These are phyloP conservation scores for Globisporangium echinulatum DNA, from an alignment of 352 stramenopile species.

Conservation along the genomic window DNA sequence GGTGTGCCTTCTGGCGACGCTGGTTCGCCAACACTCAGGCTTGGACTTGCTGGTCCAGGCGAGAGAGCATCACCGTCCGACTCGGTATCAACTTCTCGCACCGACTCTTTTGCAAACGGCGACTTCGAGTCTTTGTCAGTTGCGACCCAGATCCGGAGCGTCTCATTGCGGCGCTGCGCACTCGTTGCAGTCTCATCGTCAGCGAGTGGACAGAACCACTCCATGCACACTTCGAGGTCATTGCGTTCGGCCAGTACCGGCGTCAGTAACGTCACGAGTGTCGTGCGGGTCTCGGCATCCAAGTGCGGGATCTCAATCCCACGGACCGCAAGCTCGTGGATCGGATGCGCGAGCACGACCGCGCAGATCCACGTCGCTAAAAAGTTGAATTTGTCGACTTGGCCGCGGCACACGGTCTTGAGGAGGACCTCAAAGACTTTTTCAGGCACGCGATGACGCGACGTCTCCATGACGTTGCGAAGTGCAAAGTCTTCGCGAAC, in stretches of 20 bases:
- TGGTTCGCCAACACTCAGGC: slow-evolving; percentile 18
- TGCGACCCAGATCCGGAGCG: slow-evolving; percentile 82
- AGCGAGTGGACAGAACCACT: slow-evolving; percentile 79
- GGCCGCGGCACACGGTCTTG: slow-evolving; percentile 77
- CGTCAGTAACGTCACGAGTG: slow-evolving; percentile 71
- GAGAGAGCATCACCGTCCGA: slow-evolving; percentile 49
- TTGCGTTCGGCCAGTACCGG: slow-evolving; percentile 74
- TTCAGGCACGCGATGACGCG: slow-evolving; percentile 70
- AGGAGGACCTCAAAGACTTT: slow-evolving; percentile 79
- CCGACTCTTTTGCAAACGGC: slow-evolving; percentile 50
- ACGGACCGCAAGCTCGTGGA: slow-evolving; percentile 62
- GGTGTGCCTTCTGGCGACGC: slow-evolving; percentile 27
- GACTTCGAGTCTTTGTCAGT: slow-evolving; percentile 86
- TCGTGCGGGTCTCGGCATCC: slow-evolving; percentile 59
- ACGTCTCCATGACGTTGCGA: slow-evolving; percentile 65
- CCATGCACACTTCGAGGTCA: slow-evolving; percentile 83
- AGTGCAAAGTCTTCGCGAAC: slow-evolving; percentile 81
- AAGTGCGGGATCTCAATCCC: slow-evolving; percentile 84
- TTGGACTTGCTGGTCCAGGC: slow-evolving; percentile 44
- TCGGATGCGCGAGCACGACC: slow-evolving; percentile 64
- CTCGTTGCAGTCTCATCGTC: slow-evolving; percentile 54
- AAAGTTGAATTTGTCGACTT: slow-evolving; percentile 88
- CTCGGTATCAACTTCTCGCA: slow-evolving; percentile 55
- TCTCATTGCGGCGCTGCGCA: slow-evolving; percentile 60
- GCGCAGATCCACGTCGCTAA: slow-evolving; percentile 80